These are phyloP conservation scores for Linum trigynum DNA, from an alignment of 345 rosid species.

Conservation along the genomic window DNA sequence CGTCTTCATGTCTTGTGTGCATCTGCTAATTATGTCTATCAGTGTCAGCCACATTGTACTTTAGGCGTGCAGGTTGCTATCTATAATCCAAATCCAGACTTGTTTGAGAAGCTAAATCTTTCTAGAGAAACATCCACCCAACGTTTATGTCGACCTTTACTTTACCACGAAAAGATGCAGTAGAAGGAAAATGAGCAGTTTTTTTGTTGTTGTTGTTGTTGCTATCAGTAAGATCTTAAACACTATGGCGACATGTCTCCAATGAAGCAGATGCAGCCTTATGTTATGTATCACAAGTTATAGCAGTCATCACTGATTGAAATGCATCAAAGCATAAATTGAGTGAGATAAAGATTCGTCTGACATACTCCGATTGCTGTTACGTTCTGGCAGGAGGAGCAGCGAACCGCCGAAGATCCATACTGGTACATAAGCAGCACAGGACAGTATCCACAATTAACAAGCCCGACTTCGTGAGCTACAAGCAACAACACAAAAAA, in stretches of 20 bases:
- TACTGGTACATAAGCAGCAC: neutral
- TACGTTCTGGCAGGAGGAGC: neutral
- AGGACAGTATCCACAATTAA: slow-evolving; percentile 1
- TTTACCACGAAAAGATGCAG: no score
- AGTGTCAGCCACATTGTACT: no score
- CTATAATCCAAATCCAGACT: no score
- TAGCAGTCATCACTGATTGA: neutral
- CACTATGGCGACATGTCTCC: no score
- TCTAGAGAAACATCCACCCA: no score
- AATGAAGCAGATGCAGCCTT: neutral
- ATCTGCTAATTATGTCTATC: neutral
- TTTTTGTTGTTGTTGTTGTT: no score
- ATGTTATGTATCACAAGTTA: neutral
- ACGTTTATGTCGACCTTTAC: no score
- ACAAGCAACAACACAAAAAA: neutral
- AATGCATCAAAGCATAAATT: neutral
- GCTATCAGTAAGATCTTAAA: no score
- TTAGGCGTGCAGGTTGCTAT: no score
- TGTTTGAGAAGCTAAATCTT: no score
- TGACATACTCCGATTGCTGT: slow-evolving; percentile 2
- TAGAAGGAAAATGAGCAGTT: no score
- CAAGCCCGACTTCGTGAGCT: slow-evolving; percentile 2
- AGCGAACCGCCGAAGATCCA: neutral
- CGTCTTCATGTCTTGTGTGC: neutral
- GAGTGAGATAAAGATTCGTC: neutral